phyloP scores from a whole-genome alignment of 1,139 yeast genomes.

The Pneumocystis murina region DNA sequence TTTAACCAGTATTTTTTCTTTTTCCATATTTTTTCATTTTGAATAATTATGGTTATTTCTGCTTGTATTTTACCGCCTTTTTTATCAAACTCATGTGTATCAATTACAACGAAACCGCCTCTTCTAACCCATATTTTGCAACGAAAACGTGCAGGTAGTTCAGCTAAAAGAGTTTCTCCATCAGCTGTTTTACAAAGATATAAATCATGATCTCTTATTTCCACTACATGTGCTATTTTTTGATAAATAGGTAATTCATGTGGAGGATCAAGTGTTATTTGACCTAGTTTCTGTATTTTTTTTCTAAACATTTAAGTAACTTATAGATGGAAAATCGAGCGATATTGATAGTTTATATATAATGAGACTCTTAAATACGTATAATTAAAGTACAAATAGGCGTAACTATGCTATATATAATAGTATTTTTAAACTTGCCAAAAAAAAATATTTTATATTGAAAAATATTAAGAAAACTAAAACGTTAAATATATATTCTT shows the following conservation, averaged over 20 bases:
- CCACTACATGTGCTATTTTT: background rate
- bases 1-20: slow-evolving; percentile 23
- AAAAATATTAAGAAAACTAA: background rate
- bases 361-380: background rate
- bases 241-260: background rate
- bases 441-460: background rate
- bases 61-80: slow-evolving; percentile 21
- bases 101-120: slow-evolving; percentile 26
- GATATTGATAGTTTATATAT: background rate
- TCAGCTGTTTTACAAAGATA: background rate
- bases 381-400: background rate
- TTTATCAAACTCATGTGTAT: slow-evolving; percentile 16
- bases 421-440: background rate
- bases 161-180: slow-evolving; percentile 15
- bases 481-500: background rate
- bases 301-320: background rate
- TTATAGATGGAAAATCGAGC: too few species aligned
- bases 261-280: background rate
- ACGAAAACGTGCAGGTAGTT: slow-evolving; percentile 26
- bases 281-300: background rate
- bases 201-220: background rate
- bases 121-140: slow-evolving; percentile 27
- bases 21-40: slow-evolving; percentile 25
- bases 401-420: background rate
- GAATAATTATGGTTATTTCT: slow-evolving; percentile 25